Conservation (phyloP, 2,329 filamentous ascomycete species). For the Tolypocladium pustulatum region DNA sequence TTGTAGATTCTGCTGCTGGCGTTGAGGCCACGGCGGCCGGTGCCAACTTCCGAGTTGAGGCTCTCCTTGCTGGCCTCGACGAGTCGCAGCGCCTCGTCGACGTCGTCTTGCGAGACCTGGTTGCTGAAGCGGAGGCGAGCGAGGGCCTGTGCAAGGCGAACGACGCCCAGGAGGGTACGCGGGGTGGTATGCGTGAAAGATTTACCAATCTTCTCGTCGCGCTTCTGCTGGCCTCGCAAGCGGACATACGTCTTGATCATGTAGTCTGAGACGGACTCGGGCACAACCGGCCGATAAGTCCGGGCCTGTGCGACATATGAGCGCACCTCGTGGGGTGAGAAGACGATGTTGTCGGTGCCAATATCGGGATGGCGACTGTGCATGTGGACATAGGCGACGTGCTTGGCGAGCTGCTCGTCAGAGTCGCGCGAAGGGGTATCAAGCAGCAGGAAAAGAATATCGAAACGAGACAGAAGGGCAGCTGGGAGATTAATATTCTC, state of each 20-base stretch:
- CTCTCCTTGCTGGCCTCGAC: slow-evolving; percentile 91
- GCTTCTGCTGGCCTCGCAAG: slow-evolving; percentile 83
- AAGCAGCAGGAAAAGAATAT: slow-evolving; percentile 91
- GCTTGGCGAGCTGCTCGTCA: slow-evolving; percentile 87
- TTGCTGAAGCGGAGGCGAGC: slow-evolving; percentile 84
- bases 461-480: slow-evolving; percentile 91
- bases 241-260: slow-evolving; percentile 95
- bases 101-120: slow-evolving; percentile 79
- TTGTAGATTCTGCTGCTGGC: slow-evolving; percentile 90
- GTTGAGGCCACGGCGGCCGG: slow-evolving; percentile 58
- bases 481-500: slow-evolving; percentile 99
- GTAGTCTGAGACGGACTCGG: slow-evolving; percentile 82
- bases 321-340: slow-evolving; percentile 85
- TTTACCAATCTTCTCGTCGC: slow-evolving; percentile 81
- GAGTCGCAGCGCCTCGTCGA: slow-evolving; percentile 86
- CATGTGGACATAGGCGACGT: slow-evolving; percentile 97
- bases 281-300: slow-evolving; percentile 77
- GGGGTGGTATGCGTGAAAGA: slow-evolving; percentile 92
- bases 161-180: slow-evolving; percentile 82
- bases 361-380: slow-evolving; percentile 84
- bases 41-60: slow-evolving; percentile 59
- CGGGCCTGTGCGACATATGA: slow-evolving; percentile 93
- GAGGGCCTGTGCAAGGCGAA: slow-evolving; percentile 88
- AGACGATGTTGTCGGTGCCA: slow-evolving; percentile 53
- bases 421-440: slow-evolving; percentile 84